Evolutionary conservation across 2,329 filamentous ascomycete genomes (phyloP).

Genomic region (Scedosporium boydii): DNA sequence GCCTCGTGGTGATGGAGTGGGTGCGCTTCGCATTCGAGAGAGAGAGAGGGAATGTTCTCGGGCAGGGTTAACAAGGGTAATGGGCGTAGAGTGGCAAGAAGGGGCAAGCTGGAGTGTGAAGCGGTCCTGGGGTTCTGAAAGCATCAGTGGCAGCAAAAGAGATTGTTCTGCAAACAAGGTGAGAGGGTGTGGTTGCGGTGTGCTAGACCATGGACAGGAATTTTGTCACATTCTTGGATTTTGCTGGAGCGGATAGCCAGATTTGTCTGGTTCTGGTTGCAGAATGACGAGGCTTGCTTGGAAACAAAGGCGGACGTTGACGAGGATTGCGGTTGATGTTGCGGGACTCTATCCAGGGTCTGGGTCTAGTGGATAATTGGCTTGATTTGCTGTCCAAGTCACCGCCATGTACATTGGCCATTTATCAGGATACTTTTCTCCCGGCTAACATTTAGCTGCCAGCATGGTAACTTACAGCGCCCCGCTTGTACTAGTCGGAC

Average conservation of each 20-base stretch:
- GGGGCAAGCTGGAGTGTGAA: background rate
- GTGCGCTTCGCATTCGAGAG: background rate
- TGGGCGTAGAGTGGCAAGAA: background rate
- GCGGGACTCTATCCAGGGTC: background rate
- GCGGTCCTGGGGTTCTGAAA: background rate
- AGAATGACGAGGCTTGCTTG: background rate
- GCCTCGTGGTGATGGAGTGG: background rate
- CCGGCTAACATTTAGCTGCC: background rate
- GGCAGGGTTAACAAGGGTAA: background rate
- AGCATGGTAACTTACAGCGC: background rate
- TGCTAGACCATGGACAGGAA: background rate
- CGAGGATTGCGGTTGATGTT: background rate
- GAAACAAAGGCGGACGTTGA: background rate
- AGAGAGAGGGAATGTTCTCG: background rate
- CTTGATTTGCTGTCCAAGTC: background rate
- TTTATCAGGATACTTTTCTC: background rate
- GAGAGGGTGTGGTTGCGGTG: background rate
- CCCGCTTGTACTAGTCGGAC: background rate
- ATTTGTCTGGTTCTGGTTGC: background rate
- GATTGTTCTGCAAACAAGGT: background rate
- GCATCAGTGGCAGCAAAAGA: constrained; percentile 4
- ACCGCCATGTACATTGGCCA: background rate
- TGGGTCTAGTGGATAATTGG: background rate
- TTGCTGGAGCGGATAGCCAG: background rate
- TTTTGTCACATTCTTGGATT: constrained; percentile 3